Conservation (phyloP, 2,329 filamentous ascomycete genomes). For the Hymenoscyphus scutula region DNA sequence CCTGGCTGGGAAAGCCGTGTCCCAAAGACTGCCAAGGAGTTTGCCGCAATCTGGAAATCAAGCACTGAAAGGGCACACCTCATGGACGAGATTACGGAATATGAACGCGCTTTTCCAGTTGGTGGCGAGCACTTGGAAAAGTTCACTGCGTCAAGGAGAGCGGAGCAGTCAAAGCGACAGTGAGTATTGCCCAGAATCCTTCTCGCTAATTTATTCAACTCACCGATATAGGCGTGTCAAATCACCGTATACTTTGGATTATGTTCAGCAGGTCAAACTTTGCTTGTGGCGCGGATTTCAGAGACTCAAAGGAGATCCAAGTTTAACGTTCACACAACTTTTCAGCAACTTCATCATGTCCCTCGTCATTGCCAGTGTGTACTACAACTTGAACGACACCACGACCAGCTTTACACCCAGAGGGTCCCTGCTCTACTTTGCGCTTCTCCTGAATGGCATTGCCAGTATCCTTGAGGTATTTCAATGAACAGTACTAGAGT, state of each 20-base stretch:
- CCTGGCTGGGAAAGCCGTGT: constrained; percentile 48
- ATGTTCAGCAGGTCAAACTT: neutral
- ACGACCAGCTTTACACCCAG: constrained; percentile 59
- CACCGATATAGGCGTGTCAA: too few species aligned
- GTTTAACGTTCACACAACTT: neutral
- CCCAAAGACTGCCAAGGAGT: constrained; percentile 53
- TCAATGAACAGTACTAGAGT: constrained; percentile 7
- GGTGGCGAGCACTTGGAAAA: constrained; percentile 22
- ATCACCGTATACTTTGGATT: constrained; percentile 2
- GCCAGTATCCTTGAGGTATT: constrained; percentile 41
- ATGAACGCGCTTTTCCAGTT: too few species aligned
- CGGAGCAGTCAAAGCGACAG: neutral
- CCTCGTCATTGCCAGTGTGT: constrained; percentile 62
- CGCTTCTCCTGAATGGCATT: constrained; percentile 60
- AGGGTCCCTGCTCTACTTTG: constrained; percentile 66
- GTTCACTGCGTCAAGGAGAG: neutral
- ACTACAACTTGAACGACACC: constrained; percentile 55
- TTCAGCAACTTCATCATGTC: constrained; percentile 47
- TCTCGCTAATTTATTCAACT: neutral
- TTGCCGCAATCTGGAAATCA: constrained; percentile 47
- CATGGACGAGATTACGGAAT: constrained; percentile 49
- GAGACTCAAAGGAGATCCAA: constrained; percentile 3
- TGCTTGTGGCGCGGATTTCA: constrained; percentile 7
- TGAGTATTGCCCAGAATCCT: neutral
- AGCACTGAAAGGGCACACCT: constrained; percentile 44